These are phyloP conservation scores for Mucor irregularis DNA, from an alignment of 371 early-diverging fungal genomes.

Conservation along the genomic window DNA sequence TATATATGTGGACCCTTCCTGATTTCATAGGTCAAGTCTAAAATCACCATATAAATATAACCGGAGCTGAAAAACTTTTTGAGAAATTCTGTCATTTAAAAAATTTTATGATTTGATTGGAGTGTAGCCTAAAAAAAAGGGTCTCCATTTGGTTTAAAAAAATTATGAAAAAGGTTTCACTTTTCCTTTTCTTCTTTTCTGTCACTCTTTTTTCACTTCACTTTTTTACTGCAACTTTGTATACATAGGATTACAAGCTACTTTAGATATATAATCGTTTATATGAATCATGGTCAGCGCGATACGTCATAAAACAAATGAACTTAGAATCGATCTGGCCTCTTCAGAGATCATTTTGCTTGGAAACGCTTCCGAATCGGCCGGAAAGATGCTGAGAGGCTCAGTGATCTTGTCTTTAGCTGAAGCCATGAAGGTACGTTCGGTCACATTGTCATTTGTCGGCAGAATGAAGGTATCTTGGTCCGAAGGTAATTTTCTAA, in stretches of 20 bases:
- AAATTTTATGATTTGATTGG: background rate
- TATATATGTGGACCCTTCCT: no score
- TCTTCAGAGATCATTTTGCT: constrained; percentile 31
- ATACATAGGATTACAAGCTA: no score
- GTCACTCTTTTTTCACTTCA: background rate
- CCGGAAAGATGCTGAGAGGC: constrained; percentile 43
- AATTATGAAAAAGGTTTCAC: background rate
- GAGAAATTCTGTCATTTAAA: background rate
- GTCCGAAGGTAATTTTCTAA: constrained; percentile 38
- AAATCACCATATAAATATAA: no score
- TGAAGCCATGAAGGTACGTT: constrained; percentile 44
- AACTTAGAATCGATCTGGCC: constrained; percentile 33
- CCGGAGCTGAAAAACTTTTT: background rate
- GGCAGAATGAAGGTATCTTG: constrained; percentile 53
- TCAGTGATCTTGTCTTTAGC: constrained; percentile 23
- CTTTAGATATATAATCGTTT: background rate
- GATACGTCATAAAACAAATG: constrained; percentile 24
- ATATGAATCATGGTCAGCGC: constrained; percentile 12
- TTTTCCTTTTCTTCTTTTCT: background rate
- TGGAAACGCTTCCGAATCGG: constrained; percentile 40
- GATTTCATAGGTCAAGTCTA: no score
- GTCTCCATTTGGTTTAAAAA: background rate
- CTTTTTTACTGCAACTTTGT: background rate
- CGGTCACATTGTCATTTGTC: constrained; percentile 29
- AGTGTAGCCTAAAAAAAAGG: background rate